Evolutionary conservation across 192 early-diverging fungal genomes (phyloP).

Genomic region (Coemansia pectinata): DNA sequence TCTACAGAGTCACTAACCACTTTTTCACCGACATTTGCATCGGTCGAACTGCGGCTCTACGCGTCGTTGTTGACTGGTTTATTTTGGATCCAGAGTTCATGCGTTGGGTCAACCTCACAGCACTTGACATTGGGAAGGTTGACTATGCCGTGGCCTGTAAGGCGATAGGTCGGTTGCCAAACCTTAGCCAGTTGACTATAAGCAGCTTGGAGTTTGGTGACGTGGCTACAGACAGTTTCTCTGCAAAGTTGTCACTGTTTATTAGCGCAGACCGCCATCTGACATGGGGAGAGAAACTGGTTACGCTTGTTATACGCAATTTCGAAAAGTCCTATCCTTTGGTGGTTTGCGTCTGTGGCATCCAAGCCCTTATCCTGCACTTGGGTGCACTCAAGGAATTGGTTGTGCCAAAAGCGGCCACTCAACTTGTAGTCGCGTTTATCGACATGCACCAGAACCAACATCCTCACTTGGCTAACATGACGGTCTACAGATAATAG

Average conservation of each 20-base stretch:
- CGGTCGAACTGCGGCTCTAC: too few species aligned
- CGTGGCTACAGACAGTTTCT: background rate
- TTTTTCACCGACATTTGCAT: too few species aligned
- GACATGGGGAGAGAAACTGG: background rate
- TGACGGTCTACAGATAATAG: background rate
- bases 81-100: background rate
- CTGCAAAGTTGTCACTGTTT: background rate
- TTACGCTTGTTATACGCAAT: background rate
- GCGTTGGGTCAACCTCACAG: background rate
- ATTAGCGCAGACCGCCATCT: background rate
- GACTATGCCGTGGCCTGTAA: too few species aligned
- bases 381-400: background rate
- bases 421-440: background rate
- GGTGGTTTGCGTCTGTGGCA: background rate
- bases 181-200: background rate
- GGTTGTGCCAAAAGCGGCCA: background rate
- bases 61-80: too few species aligned
- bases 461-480: background rate
- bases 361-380: background rate
- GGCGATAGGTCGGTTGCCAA: too few species aligned
- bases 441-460: background rate
- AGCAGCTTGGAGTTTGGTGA: background rate
- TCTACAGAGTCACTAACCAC: too few species aligned
- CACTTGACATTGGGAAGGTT: background rate
- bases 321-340: background rate